Conservation (phyloP, 2,329 filamentous ascomycete species). For the Penicillium verrucosum region DNA sequence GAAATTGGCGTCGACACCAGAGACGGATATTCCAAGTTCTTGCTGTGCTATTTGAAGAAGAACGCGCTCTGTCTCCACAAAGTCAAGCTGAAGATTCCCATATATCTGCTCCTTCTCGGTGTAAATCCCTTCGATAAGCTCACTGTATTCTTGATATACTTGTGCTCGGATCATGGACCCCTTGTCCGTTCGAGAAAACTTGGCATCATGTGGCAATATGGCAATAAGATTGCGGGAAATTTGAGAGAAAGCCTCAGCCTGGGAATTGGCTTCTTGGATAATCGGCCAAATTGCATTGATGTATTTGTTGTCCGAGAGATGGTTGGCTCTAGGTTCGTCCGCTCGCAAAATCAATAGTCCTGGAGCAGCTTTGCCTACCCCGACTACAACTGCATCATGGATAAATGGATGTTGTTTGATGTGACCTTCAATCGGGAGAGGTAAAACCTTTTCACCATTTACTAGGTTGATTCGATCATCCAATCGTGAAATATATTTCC, state of each 20-base stretch:
- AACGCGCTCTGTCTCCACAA: slow-evolving; percentile 33
- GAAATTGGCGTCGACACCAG: slow-evolving; percentile 38
- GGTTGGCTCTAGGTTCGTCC: slow-evolving; percentile 17
- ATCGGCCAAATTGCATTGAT: slow-evolving; percentile 39
- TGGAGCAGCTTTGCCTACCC: slow-evolving; percentile 25
- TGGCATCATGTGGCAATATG: slow-evolving; percentile 31
- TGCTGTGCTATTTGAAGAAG: slow-evolving; percentile 31
- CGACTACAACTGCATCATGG: slow-evolving; percentile 33
- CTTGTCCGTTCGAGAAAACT: slow-evolving; percentile 54
- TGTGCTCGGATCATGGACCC: slow-evolving; percentile 52
- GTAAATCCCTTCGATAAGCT: slow-evolving; percentile 43
- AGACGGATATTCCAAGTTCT: slow-evolving; percentile 34
- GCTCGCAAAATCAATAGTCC: slow-evolving; percentile 31
- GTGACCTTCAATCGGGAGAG: slow-evolving; percentile 32
- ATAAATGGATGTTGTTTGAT: slow-evolving; percentile 33
- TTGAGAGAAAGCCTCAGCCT: slow-evolving; percentile 45
- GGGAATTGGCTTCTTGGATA: slow-evolving; percentile 39
- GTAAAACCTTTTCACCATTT: slow-evolving; percentile 37
- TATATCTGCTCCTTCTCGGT: slow-evolving; percentile 14
- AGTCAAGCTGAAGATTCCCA: slow-evolving; percentile 32
- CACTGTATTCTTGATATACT: slow-evolving; percentile 46
- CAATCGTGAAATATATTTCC: slow-evolving; percentile 34
- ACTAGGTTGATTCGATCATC: slow-evolving; percentile 34
- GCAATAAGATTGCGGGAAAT: slow-evolving; percentile 44
- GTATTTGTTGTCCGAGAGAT: slow-evolving; percentile 32